phyloP scores from a whole-genome alignment of 2,329 filamentous ascomycete genomes.

The Fusarium drepaniforme region DNA sequence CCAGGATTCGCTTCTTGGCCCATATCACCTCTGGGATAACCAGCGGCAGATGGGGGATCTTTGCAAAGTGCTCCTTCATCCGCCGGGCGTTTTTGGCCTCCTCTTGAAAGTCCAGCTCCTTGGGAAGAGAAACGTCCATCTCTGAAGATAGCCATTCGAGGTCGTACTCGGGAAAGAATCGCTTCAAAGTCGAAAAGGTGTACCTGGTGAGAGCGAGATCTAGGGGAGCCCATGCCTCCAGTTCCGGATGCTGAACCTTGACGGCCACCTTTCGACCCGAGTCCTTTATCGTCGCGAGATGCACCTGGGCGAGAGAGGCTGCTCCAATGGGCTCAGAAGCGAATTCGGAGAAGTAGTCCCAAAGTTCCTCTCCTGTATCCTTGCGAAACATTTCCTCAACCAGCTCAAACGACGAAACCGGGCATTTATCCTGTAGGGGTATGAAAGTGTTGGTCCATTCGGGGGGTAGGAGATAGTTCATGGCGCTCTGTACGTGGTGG shows the following conservation, averaged over 20 bases:
- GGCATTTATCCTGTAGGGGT: slow-evolving; percentile 94
- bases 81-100: slow-evolving; percentile 88
- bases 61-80: slow-evolving; percentile 83
- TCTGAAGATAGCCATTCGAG: slow-evolving; percentile 95
- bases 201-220: slow-evolving; percentile 89
- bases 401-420: slow-evolving; percentile 88
- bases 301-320: slow-evolving; percentile 94
- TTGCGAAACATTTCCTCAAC: slow-evolving; percentile 87
- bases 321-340: slow-evolving; percentile 85
- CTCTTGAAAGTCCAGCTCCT: slow-evolving; percentile 89
- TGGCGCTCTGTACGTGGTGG: slow-evolving; percentile 74
- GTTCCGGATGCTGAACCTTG: slow-evolving; percentile 92
- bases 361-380: slow-evolving; percentile 84
- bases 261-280: slow-evolving; percentile 91
- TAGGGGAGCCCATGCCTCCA: slow-evolving; percentile 90
- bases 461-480: slow-evolving; percentile 91
- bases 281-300: slow-evolving; percentile 85
- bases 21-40: slow-evolving; percentile 91
- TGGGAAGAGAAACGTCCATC: slow-evolving; percentile 90
- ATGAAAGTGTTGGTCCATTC: slow-evolving; percentile 98
- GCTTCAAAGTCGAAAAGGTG: slow-evolving; percentile 89
- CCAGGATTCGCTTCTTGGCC: slow-evolving; percentile 88
- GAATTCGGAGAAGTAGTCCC: slow-evolving; percentile 90
- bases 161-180: slow-evolving; percentile 97
- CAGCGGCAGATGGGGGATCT: slow-evolving; percentile 80